Conservation (phyloP, 768 basidiomycete species). For the Cyclocybe cylindracea region DNA sequence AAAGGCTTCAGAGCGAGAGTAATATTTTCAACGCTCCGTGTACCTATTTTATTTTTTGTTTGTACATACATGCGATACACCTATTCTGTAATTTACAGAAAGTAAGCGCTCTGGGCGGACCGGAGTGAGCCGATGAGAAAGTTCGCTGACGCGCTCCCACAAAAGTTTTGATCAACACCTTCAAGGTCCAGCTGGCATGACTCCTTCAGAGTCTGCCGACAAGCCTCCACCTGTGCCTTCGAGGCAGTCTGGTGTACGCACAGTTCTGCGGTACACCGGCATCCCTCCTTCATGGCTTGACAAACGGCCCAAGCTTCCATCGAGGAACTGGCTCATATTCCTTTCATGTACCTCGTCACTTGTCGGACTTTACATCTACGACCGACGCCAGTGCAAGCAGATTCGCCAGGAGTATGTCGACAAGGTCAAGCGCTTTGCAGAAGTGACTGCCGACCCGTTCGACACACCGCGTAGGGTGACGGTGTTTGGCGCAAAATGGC, state of each 20-base stretch:
- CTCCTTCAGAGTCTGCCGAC: constrained; percentile 14
- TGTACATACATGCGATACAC: background rate
- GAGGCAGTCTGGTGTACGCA: constrained; percentile 53
- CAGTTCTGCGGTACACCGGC: constrained; percentile 68
- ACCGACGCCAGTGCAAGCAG: constrained; percentile 76
- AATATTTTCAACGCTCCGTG: background rate
- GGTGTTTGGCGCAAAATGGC: constrained; percentile 90
- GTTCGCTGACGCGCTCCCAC: too few relatives aligned
- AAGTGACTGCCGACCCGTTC: constrained; percentile 61
- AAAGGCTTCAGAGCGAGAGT: constrained; percentile 49
- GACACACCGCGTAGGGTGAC: constrained; percentile 77
- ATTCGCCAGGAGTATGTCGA: constrained; percentile 80
- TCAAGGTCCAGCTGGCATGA: constrained; percentile 17
- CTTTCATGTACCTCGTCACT: constrained; percentile 72
- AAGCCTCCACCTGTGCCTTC: constrained; percentile 20
- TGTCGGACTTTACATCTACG: constrained; percentile 79
- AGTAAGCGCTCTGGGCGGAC: background rate
- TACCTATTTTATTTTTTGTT: constrained; percentile 2
- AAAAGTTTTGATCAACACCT: too few relatives aligned
- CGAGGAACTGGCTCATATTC: constrained; percentile 95
- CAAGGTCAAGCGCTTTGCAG: constrained; percentile 76
- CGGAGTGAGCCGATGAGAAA: too few relatives aligned
- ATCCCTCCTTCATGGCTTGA: constrained; percentile 78
- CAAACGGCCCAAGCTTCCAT: constrained; percentile 84
- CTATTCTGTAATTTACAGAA: constrained; percentile 6